A percentile compares a stretch with the other conserved stretches of the same genome.
phyloP scores from a whole-genome alignment of 176 grass and related monocot genomes.

The Oryza brachyantha region DNA sequence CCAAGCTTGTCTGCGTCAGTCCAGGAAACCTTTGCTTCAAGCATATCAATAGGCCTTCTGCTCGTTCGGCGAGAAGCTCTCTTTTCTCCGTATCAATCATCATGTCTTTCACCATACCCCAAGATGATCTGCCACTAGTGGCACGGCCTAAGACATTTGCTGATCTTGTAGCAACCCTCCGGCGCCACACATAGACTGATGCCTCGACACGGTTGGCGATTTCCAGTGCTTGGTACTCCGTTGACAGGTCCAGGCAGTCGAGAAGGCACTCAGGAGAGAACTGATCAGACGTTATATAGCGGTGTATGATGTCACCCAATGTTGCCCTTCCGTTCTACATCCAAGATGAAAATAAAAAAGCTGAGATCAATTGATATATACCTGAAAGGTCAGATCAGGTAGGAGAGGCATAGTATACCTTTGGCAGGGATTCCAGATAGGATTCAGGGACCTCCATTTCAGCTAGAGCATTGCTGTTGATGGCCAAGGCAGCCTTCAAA shows the following conservation, averaged over 20 bases:
- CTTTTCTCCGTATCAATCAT: slow-evolving; percentile 72
- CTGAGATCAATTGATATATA: not conserved
- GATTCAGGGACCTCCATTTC: slow-evolving; percentile 75
- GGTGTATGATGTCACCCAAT: slow-evolving; percentile 81
- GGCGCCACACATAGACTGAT: slow-evolving; percentile 78
- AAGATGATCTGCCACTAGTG: slow-evolving; percentile 61
- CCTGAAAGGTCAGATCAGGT: not conserved
- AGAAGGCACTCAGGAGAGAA: slow-evolving; percentile 86
- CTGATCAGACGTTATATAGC: slow-evolving; percentile 75
- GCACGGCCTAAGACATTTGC: slow-evolving; percentile 35
- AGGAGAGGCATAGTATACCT: slow-evolving; percentile 32
- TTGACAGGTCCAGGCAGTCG: slow-evolving; percentile 79
- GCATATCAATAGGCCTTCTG: slow-evolving; percentile 78
- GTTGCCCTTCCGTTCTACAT: slow-evolving; percentile 76
- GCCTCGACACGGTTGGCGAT: slow-evolving; percentile 85
- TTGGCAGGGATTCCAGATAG: slow-evolving; percentile 56
- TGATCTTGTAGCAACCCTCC: slow-evolving; percentile 46
- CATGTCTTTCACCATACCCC: slow-evolving; percentile 89
- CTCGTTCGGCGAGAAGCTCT: slow-evolving; percentile 67
- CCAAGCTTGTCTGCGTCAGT: slow-evolving; percentile 84
- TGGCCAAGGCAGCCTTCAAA: slow-evolving; percentile 69
- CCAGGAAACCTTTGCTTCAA: slow-evolving; percentile 95
- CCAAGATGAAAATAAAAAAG: not conserved
- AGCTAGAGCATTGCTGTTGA: slow-evolving; percentile 64
- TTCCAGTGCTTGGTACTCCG: slow-evolving; percentile 83